Percentiles rank a stretch among this genome's conserved stretches.
Evolutionary conservation across 345 rosid species (phyloP).

Genomic region (Melaleuca quinquenervia): DNA sequence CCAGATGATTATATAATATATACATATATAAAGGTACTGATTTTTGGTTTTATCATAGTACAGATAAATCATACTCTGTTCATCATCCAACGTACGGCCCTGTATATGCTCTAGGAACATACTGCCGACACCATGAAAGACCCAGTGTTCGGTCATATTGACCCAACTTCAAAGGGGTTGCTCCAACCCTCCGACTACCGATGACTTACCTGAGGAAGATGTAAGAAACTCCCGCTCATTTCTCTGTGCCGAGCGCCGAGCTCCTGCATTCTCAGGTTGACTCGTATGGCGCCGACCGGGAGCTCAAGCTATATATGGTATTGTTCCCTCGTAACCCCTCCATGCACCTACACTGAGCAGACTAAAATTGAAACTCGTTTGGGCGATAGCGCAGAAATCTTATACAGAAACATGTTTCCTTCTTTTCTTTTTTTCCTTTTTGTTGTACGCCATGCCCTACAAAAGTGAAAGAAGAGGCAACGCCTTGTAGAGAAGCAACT

Average conservation of each 20-base stretch:
- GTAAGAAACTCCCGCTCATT: neutral
- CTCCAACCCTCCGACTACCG: neutral
- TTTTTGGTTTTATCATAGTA: neutral
- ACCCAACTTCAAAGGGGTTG: neutral
- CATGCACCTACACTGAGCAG: neutral
- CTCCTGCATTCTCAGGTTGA: neutral
- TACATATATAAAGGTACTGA: neutral
- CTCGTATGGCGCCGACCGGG: neutral
- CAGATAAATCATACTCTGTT: neutral
- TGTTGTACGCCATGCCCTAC: neutral
- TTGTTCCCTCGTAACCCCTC: neutral
- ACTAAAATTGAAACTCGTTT: neutral
- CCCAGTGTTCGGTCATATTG: neutral
- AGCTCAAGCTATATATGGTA: neutral
- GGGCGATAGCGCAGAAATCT: neutral
- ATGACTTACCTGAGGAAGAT: neutral
- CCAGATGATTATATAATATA: neutral
- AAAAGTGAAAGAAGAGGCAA: neutral
- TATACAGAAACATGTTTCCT: neutral
- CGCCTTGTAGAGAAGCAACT: neutral
- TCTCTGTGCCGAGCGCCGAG: neutral
- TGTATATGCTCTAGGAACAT: neutral
- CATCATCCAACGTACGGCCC: neutral
- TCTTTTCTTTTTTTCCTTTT: rapidly evolving
- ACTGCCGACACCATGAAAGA: neutral